Evolutionary conservation across 805 yeast species (phyloP), one percentile per base, ranked within the genome.

Genomic region (Gaillardinia entomophila): DNA sequence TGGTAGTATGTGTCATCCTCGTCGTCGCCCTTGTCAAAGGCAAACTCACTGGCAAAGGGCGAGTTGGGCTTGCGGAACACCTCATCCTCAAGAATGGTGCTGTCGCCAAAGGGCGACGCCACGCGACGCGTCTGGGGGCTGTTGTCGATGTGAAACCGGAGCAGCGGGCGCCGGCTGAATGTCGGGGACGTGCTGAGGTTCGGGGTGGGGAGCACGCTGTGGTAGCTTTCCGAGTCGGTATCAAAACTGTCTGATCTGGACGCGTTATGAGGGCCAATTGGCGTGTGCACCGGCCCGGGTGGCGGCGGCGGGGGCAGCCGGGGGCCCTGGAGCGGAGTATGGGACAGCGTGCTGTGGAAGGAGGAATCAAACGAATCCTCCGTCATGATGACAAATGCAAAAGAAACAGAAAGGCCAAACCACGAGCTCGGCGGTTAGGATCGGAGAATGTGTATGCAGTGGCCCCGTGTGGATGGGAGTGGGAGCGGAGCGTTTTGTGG

Each of bases 31-130:
- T 49, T 40, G 8, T 36, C 32, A 5, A 35, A 31, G 15, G 30
- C 27, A 12, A 27, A 28, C 16, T 31, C 34, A 11, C 15, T 20
- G 48, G 45, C 36, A 40, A 57, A 48, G 23, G 67, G 67, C 8
- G 64, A 40, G 34, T 47, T 39, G 32, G 66, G 51, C 32, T 50
- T 35, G 26, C 42, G 29, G n/a, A 42, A 32, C 28, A 49, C 48
- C 33, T 50, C 60, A 20, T 51, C 53, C 15, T 53, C 60, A 34
- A 30, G 32, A 11, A 55, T 55, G 16, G 41, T 43, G 16, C 43
- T 41, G 36, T 57, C 63, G 32, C 42, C 32, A 33, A 61, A 60
- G 2, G 66, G 66, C 6, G 67, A 61, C 14, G 38, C 28, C 15
- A 35, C 28, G 26, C 24, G 34, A 34, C 27, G 24, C 12, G 13